These are phyloP conservation scores for Apiospora hydei DNA, from an alignment of 2,329 filamentous ascomycete genomes.

Conservation along the genomic window DNA sequence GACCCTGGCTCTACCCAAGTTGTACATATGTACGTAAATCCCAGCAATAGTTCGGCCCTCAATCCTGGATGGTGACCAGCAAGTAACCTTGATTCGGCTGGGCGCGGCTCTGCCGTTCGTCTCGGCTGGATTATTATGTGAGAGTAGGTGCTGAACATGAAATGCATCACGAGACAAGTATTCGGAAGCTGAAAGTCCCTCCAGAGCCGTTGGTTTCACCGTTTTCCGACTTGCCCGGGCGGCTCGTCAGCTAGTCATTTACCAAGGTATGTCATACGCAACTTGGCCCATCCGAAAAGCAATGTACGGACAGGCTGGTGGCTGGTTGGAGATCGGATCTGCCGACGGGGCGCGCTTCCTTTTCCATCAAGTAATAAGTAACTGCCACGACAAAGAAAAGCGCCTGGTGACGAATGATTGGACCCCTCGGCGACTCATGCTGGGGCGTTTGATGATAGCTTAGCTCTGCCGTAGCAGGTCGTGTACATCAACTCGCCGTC, in stretches of 20 bases:
- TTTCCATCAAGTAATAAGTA: background rate
- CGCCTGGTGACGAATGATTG: background rate
- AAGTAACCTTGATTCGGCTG: background rate
- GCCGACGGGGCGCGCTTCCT: background rate
- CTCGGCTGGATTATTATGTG: background rate
- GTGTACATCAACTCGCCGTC: background rate
- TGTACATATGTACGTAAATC: background rate
- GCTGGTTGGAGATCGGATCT: background rate
- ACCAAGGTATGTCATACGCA: background rate
- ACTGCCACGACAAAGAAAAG: background rate
- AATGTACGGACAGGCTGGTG: background rate
- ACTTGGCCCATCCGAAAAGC: background rate
- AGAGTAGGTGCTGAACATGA: background rate
- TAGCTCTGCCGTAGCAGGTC: background rate
- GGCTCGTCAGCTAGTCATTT: background rate
- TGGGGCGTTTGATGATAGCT: background rate
- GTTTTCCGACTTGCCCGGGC: background rate
- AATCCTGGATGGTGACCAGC: background rate
- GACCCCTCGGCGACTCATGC: background rate
- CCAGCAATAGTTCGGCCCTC: background rate
- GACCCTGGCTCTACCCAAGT: background rate
- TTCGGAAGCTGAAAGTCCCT: background rate
- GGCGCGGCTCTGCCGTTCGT: background rate
- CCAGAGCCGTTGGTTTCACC: background rate
- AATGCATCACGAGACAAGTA: conserved; percentile 1